Base-by-base conservation (phyloP, 2,329 filamentous ascomycete species). In the Sporothrix humicola region DNA sequence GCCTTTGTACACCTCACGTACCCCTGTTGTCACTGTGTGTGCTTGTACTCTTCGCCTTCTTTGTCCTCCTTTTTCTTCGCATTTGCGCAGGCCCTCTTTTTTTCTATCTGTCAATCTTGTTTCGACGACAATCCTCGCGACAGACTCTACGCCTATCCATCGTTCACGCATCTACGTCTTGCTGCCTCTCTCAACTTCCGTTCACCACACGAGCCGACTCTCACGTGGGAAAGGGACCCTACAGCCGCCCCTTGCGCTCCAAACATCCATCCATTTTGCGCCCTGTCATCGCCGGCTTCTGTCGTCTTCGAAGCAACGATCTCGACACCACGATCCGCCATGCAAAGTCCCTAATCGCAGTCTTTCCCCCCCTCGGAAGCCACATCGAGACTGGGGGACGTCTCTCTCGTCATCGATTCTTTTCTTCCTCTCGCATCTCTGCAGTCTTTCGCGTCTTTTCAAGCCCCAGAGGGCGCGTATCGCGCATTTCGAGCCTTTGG, bases 291-390 rank as follows among this genome's bases (percentile, higher is more conserved):
- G 66, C 66, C 66, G 20, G 65, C 9, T 17, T 69, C 52, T 48
- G 48, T 20, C 66, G 20, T 69, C 48, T 20, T 54, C 26, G 66
- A 54, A 69, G 4, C 48, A 54, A 54, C 66, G 15, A 56, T 23
- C 26, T 37, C 48, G 48, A 54, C 37, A 42, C 50, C 23, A 69
- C 66, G 17, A 37, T 69, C 48, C 66, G 66, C 66, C 66, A 69
- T 69, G 66, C 66, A 69, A 69, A 69, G 66, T 52, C 66, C 66
- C 66, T 69, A 54, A 69, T 54, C 66, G 17, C 48, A 69, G 48
- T n/a, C 65, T 68, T 20, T 54, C 44, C 48, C 66, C 65, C 48
- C 48, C 48, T 56, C 66, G 66, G 66, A 52, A 69, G 54, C 26
- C 46, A 54, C 9, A 54, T 54, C 66, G 66, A 69, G 66, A 69